Evolutionary conservation across 257 asterid species (phyloP).

Genomic region (Capsicum pubescens): DNA sequence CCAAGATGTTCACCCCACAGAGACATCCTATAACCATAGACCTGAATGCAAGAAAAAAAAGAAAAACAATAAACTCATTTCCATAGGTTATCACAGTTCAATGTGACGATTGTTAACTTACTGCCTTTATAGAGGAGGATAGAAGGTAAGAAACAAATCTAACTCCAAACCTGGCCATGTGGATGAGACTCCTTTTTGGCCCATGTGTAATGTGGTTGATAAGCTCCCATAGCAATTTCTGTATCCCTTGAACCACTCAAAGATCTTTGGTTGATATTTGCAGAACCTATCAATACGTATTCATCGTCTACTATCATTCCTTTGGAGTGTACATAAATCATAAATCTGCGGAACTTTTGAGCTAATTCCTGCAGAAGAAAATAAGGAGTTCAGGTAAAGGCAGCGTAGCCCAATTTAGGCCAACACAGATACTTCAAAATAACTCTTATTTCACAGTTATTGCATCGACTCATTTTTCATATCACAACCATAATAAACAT

Average conservation of each 20-base stretch:
- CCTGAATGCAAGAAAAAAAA: slow-evolving; percentile 40
- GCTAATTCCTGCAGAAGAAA: slow-evolving; percentile 37
- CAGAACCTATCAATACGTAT: slow-evolving; percentile 78
- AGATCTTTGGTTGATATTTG: slow-evolving; percentile 83
- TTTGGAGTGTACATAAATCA: slow-evolving; percentile 86
- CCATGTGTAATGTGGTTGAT: slow-evolving; percentile 83
- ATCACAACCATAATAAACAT: background rate
- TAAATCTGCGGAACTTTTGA: slow-evolving; percentile 60
- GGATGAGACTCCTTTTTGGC: slow-evolving; percentile 57
- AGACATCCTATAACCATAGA: slow-evolving; percentile 87
- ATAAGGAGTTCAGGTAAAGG: background rate
- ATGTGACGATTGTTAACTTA: background rate
- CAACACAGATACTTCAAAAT: background rate
- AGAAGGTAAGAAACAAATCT: background rate
- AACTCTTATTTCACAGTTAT: background rate
- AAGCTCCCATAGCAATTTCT: slow-evolving; percentile 93
- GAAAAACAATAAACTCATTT: too few relatives aligned
- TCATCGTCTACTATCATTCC: slow-evolving; percentile 89
- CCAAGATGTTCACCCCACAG: slow-evolving; percentile 87
- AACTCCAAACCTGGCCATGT: slow-evolving; percentile 62
- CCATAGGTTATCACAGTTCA: background rate
- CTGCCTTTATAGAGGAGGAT: background rate
- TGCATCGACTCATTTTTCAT: slow-evolving; percentile 6
- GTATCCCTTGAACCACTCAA: slow-evolving; percentile 92
- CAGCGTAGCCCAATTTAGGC: background rate